These are phyloP conservation scores for Melaleuca alternifolia DNA, from an alignment of 345 rosid genomes.

Conservation along the genomic window DNA sequence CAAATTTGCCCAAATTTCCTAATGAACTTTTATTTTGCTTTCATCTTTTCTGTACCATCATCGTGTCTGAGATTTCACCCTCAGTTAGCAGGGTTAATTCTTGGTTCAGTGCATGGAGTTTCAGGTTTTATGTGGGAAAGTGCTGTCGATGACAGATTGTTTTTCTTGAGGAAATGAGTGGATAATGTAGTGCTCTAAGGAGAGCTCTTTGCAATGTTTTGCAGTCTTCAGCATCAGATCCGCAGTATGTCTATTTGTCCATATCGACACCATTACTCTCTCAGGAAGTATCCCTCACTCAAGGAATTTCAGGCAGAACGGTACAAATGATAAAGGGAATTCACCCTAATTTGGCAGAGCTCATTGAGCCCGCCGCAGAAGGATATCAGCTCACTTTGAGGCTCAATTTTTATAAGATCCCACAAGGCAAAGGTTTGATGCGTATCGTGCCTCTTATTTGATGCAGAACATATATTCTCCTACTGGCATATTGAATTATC, in stretches of 20 bases:
- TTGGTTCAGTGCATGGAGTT: not conserved
- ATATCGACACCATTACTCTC: constrained; percentile 52
- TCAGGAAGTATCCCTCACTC: constrained; percentile 23
- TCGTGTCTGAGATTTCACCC: not conserved
- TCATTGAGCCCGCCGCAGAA: constrained; percentile 61
- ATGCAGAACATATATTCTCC: not conserved
- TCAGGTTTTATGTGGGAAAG: not conserved
- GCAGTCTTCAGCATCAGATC: constrained; percentile 59
- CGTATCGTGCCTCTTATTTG: not conserved
- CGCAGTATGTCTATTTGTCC: constrained; percentile 36
- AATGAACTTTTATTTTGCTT: not conserved
- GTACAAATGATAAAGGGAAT: constrained; percentile 32
- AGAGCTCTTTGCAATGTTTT: not conserved
- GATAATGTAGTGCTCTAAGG: not conserved
- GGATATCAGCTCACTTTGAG: constrained; percentile 82
- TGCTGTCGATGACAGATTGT: not conserved
- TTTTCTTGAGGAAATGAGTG: not conserved
- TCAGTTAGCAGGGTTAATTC: not conserved
- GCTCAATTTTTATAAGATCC: constrained; percentile 48
- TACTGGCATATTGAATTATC: not conserved
- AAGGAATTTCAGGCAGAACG: constrained; percentile 34
- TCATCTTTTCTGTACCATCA: not conserved
- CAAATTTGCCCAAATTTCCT: not conserved
- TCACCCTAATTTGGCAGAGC: constrained; percentile 43
- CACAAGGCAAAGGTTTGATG: constrained; percentile 47